Conservation (phyloP, 495 filamentous ascomycete species). For the Cenococcum geophilum region DNA sequence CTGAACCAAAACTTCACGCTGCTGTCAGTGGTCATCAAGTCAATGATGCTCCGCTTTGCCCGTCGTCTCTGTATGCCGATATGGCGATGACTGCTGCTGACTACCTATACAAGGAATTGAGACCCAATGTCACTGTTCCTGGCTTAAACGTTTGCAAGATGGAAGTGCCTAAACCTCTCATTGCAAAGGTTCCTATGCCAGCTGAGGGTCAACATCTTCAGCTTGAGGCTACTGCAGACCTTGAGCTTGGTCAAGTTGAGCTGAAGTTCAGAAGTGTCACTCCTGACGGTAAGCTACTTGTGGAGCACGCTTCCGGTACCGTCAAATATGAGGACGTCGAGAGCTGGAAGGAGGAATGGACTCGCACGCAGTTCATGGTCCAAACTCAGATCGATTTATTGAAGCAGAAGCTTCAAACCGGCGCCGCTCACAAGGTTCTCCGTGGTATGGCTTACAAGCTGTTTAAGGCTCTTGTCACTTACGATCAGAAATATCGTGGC, state of each 20-base stretch:
- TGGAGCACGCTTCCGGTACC: slow-evolving; percentile 37
- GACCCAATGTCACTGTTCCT: slow-evolving; percentile 35
- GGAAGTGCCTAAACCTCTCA: slow-evolving; percentile 41
- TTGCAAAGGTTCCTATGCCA: slow-evolving; percentile 37
- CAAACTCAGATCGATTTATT: slow-evolving; percentile 42
- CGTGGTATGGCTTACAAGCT: slow-evolving; percentile 47
- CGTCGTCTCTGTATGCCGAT: slow-evolving; percentile 46
- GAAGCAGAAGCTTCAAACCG: slow-evolving; percentile 38
- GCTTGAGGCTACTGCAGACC: slow-evolving; percentile 41
- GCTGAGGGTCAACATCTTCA: slow-evolving; percentile 39
- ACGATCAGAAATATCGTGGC: slow-evolving; percentile 39
- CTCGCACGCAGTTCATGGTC: slow-evolving; percentile 41
- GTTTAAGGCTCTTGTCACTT: slow-evolving; percentile 43
- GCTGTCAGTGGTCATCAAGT: slow-evolving; percentile 41
- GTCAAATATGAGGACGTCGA: slow-evolving; percentile 41
- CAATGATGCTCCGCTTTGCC: slow-evolving; percentile 41
- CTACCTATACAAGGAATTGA: slow-evolving; percentile 43
- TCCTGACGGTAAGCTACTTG: slow-evolving; percentile 38
- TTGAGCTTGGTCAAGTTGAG: slow-evolving; percentile 33
- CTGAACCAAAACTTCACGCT: slow-evolving; percentile 37
- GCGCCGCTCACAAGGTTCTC: slow-evolving; percentile 42
- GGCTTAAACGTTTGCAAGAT: slow-evolving; percentile 41
- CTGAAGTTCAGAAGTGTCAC: slow-evolving; percentile 40
- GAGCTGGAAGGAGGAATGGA: slow-evolving; percentile 40
- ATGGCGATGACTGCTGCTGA: slow-evolving; percentile 47